Percentiles rank a stretch among this genome's conserved stretches.
phyloP scores from a whole-genome alignment of 495 filamentous ascomycete genomes.

The Letharia columbiana region DNA sequence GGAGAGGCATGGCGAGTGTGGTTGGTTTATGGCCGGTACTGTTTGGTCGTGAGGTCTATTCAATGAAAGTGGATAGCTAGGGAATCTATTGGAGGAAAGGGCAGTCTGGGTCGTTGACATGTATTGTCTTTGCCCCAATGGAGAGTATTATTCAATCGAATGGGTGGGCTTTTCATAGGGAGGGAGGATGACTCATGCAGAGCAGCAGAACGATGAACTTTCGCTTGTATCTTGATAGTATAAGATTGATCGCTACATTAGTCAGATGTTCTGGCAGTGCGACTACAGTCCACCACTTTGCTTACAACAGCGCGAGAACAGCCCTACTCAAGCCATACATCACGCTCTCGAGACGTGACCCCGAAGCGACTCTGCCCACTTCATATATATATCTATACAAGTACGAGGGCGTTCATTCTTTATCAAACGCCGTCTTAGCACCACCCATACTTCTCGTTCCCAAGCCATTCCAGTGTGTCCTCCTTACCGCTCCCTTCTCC shows the following conservation, averaged over 20 bases:
- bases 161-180: not conserved
- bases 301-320: no score
- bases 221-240: no score
- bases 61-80: not conserved
- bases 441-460: slow-evolving; percentile 14
- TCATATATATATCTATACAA: no score
- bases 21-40: not conserved
- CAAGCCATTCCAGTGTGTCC: slow-evolving; percentile 1
- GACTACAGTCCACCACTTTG: no score
- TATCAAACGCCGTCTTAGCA: not conserved
- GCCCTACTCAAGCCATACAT: no score
- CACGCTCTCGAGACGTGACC: no score
- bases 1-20: slow-evolving; percentile 1
- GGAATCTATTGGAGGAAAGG: not conserved
- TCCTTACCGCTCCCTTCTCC: not conserved
- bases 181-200: no score
- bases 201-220: no score
- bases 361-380: no score
- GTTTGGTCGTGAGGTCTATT: not conserved
- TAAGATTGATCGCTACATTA: no score
- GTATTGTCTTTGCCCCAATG: not conserved
- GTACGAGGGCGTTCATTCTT: no score
- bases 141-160: not conserved
- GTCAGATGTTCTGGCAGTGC: no score
- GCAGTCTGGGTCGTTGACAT: not conserved